Base-by-base conservation (phyloP, 345 rosid species). In the Dimocarpus longan region DNA sequence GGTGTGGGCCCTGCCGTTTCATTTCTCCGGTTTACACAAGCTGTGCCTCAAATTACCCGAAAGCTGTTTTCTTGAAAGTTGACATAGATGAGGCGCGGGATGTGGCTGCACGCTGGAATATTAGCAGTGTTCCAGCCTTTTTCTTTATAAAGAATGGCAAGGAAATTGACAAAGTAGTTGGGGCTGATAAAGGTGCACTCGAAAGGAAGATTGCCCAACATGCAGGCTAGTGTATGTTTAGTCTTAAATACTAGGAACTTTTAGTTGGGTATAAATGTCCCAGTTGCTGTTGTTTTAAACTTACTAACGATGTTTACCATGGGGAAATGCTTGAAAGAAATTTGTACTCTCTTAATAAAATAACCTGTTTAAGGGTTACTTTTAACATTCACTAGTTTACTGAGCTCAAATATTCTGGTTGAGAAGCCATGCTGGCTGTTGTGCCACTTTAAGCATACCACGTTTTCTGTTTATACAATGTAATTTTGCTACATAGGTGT, bases 1-100 rank as follows among this genome's bases (percentile, higher is more conserved):
- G 98, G 98, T 95, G 98, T 63, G 98, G 97, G 42, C 98, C 97
- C 5, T 95, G 97, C 82, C 97, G 93, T 13, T 84, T 90, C 88
- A 91, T 95, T 84, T 89, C 97, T 75, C 97, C 98, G n/a, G 82
- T 89, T 62, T 93, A 86, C 78, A 84, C 93, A 56, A 92, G 68
- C 82, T 83, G 90, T 85, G 98, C 97, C n/a, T 81, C 83, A n/a
- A 87, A 91, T 78, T 80, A 93, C 79, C 87, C 89, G 0, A 89
- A 88, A 80, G 86, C 84, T 0, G 94, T 90, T n/a, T 95, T 95
- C 91, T 76, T 95, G 83, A 95, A 95, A 87, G 91, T 90, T 7
- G 98, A 92, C 85, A 87, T 85, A 13, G 92, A 94, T 48, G 91
- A 92, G 82, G 90, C 88, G 2, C 74, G 76, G 78, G 92, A 88